Conservation (phyloP, 2,329 filamentous ascomycete genomes). For the Diatrype stigma region DNA sequence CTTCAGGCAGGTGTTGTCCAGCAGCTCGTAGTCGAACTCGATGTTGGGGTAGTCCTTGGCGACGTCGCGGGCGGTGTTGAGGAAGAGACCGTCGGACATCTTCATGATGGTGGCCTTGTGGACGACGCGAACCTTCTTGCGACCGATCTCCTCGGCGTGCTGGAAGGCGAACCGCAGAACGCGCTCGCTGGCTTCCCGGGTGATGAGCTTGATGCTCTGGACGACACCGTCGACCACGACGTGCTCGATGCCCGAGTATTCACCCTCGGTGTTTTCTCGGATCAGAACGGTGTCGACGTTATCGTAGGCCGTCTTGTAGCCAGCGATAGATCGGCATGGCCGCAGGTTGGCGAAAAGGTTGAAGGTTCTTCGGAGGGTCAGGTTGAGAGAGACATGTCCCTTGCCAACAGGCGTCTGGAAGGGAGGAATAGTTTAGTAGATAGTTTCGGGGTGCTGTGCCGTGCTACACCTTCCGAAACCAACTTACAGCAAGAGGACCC, state of each 20-base stretch:
- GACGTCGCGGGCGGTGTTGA: conserved; percentile 78
- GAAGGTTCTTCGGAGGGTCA: conserved; percentile 97
- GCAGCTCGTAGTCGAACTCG: conserved; percentile 94
- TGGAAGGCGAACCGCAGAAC: conserved; percentile 98
- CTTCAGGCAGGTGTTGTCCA: conserved; percentile 99
- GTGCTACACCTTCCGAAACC: conserved; percentile 4
- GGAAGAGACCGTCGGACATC: conserved; percentile 98
- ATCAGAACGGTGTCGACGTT: conserved; percentile 95
- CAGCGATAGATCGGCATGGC: conserved; percentile 92
- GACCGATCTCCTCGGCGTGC: conserved; percentile 88
- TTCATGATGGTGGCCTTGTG: conserved; percentile 99
- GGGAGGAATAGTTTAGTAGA: conserved; percentile 6
- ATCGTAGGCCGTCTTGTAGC: conserved; percentile 98
- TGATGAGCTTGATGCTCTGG: conserved; percentile 99
- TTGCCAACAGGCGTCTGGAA: conserved; percentile 87
- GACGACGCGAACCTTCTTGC: conserved; percentile 94
- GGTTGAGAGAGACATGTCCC: conserved; percentile 97
- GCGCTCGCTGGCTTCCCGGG: conserved; percentile 87
- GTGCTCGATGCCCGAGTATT: conserved; percentile 99
- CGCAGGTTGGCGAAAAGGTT: conserved; percentile 99
- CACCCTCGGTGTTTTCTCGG: conserved; percentile 98
- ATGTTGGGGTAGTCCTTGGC: conserved; percentile 94
- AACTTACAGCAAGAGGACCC: conserved; percentile 85
- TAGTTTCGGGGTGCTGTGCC: conserved; percentile 2
- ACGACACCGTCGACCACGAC: conserved; percentile 96